phyloP scores from a whole-genome alignment of 345 rosid genomes.

The Brassica incana region DNA sequence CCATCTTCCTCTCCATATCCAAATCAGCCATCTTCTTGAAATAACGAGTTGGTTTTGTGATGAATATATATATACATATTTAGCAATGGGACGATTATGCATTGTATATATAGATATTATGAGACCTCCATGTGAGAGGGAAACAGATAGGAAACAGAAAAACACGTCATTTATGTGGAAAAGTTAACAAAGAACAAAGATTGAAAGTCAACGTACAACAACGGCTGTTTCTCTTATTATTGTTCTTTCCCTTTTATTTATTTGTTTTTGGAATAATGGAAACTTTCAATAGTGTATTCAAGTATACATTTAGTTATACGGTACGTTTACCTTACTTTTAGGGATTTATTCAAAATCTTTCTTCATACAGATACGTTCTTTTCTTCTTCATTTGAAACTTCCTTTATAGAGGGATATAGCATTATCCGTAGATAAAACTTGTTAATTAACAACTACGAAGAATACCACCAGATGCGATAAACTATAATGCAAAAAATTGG shows the following conservation, averaged over 20 bases:
- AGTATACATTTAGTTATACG: constrained; percentile 7
- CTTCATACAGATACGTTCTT: neutral
- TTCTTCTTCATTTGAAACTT: neutral
- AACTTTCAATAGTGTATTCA: constrained; percentile 3
- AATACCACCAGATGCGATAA: too few species aligned
- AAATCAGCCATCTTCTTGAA: constrained; percentile 60
- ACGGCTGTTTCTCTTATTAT: constrained; percentile 24
- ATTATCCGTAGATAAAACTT: neutral
- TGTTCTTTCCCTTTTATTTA: neutral
- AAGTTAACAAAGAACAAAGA: constrained; percentile 16
- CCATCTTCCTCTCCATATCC: constrained; percentile 58
- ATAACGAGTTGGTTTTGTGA: neutral
- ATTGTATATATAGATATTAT: neutral
- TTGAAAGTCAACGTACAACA: constrained; percentile 41
- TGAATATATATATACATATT: neutral
- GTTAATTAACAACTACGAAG: neutral
- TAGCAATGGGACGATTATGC: neutral
- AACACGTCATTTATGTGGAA: constrained; percentile 17
- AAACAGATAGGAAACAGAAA: constrained; percentile 28
- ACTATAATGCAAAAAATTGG: too few species aligned
- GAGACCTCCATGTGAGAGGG: constrained; percentile 1
- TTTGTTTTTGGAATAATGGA: neutral
- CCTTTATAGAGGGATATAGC: neutral
- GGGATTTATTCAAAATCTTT: constrained; percentile 15
- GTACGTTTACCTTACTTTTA: neutral